Conservation (phyloP, 257 asterid genomes). For the Salvia miltiorrhiza region DNA sequence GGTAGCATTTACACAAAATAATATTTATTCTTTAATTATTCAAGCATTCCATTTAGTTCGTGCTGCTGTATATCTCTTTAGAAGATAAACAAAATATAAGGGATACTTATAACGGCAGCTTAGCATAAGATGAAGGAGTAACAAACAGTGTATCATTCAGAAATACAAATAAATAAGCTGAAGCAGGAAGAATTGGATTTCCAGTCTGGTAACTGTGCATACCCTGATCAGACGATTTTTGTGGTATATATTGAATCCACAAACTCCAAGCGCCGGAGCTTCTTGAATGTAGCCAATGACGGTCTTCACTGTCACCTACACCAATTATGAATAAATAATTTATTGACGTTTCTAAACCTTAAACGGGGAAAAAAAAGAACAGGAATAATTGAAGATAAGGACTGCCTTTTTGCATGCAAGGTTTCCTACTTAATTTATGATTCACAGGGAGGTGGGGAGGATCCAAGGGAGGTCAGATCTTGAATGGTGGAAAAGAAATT, state of each 20-base stretch:
- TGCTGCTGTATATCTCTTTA: slow-evolving; percentile 6
- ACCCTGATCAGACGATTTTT: slow-evolving; percentile 96
- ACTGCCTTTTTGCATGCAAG: background rate
- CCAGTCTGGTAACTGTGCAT: slow-evolving; percentile 13
- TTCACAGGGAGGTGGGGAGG: background rate
- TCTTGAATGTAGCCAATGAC: slow-evolving; percentile 80
- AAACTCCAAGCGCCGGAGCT: slow-evolving; percentile 61
- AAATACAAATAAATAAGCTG: background rate
- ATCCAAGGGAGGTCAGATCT: background rate
- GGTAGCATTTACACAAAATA: background rate
- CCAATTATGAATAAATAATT: slow-evolving; percentile 14
- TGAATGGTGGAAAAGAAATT: background rate
- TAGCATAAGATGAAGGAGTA: background rate
- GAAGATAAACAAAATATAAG: background rate
- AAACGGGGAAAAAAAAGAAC: background rate
- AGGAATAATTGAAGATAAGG: background rate
- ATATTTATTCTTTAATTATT: background rate
- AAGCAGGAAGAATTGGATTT: slow-evolving; percentile 3
- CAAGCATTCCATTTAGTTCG: background rate
- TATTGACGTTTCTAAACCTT: slow-evolving; percentile 9
- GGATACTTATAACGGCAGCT: background rate
- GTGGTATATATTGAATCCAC: slow-evolving; percentile 88
- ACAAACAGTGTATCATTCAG: background rate
- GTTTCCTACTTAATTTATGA: slow-evolving; percentile 1
- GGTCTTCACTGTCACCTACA: slow-evolving; percentile 62